phyloP scores from a whole-genome alignment of 345 rosid species.

The Hirschfeldia incana region DNA sequence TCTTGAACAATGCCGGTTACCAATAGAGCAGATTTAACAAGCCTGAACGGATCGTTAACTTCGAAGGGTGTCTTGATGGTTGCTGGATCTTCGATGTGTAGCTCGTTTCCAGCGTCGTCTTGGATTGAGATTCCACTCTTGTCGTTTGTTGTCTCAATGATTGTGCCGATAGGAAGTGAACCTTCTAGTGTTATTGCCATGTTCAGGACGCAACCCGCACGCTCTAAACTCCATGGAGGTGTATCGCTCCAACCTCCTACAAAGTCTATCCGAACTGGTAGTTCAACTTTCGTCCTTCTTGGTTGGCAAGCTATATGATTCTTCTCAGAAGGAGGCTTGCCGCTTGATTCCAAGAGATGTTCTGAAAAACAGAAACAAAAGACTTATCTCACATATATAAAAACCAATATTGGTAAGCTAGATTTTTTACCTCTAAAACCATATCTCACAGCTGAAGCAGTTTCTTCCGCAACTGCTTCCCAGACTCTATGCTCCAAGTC shows the following conservation, averaged over 20 bases:
- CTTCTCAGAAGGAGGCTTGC: conserved; percentile 32
- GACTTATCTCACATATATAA: conserved; percentile 8
- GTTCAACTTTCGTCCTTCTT: conserved; percentile 64
- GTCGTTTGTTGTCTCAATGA: conserved; percentile 60
- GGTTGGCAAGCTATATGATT: conserved; percentile 42
- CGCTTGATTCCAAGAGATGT: conserved; percentile 54
- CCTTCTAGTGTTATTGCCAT: conserved; percentile 86
- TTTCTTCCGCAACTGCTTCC: conserved; percentile 96
- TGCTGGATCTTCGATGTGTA: conserved; percentile 51
- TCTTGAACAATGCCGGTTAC: conserved; percentile 70
- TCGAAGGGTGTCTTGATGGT: conserved; percentile 69
- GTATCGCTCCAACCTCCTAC: conserved; percentile 99
- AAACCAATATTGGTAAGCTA: neutral
- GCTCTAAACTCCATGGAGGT: conserved; percentile 98
- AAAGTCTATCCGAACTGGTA: conserved; percentile 94
- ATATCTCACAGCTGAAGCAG: conserved; percentile 92
- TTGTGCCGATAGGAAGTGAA: conserved; percentile 86
- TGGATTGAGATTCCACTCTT: conserved; percentile 56
- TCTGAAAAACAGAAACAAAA: conserved; percentile 45
- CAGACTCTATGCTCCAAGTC: conserved; percentile 73
- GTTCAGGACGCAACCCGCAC: conserved; percentile 90
- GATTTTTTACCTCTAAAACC: conserved; percentile 71
- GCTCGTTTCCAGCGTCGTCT: conserved; percentile 71
- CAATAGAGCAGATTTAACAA: conserved; percentile 83
- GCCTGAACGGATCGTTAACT: conserved; percentile 66